Conservation (phyloP, 2,329 filamentous ascomycete genomes). For the Aspergillus unguis region DNA sequence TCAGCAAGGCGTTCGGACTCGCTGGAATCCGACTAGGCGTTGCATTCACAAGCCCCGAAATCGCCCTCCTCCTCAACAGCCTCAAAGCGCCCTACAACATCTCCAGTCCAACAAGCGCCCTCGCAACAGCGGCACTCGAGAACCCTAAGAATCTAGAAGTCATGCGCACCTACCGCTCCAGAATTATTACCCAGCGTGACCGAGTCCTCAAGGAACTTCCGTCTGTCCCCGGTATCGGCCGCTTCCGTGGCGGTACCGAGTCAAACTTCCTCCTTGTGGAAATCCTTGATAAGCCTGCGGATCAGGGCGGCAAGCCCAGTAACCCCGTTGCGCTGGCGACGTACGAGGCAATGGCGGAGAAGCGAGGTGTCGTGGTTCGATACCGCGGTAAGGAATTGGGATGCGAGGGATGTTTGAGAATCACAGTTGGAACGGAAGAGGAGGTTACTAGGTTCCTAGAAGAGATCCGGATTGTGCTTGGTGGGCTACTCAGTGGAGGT, state of each 20-base stretch:
- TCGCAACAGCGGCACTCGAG: conserved; percentile 69
- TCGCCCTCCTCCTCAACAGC: conserved; percentile 80
- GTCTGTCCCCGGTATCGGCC: conserved; percentile 71
- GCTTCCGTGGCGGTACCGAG: conserved; percentile 72
- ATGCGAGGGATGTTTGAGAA: conserved; percentile 81
- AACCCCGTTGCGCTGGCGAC: conserved; percentile 74
- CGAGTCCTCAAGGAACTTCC: conserved; percentile 71
- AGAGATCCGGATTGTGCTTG: conserved; percentile 58
- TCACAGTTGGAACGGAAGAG: conserved; percentile 85
- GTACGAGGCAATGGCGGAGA: conserved; percentile 81
- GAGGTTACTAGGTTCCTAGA: conserved; percentile 77
- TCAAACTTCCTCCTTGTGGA: conserved; percentile 92
- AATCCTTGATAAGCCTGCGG: conserved; percentile 63
- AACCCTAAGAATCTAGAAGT: conserved; percentile 62
- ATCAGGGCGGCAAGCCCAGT: conserved; percentile 65
- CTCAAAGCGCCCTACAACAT: conserved; percentile 97
- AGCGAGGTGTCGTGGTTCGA: conserved; percentile 83
- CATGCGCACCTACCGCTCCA: conserved; percentile 68
- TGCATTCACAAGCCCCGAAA: conserved; percentile 71
- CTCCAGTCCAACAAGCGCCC: conserved; percentile 76
- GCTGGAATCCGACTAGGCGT: conserved; percentile 88
- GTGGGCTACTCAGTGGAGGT: conserved; percentile 45
- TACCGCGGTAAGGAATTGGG: conserved; percentile 92
- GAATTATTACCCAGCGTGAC: conserved; percentile 73
- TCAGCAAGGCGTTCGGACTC: conserved; percentile 96